phyloP scores from a whole-genome alignment of 495 filamentous ascomycete species.

The Ascodesmis nigricans region DNA sequence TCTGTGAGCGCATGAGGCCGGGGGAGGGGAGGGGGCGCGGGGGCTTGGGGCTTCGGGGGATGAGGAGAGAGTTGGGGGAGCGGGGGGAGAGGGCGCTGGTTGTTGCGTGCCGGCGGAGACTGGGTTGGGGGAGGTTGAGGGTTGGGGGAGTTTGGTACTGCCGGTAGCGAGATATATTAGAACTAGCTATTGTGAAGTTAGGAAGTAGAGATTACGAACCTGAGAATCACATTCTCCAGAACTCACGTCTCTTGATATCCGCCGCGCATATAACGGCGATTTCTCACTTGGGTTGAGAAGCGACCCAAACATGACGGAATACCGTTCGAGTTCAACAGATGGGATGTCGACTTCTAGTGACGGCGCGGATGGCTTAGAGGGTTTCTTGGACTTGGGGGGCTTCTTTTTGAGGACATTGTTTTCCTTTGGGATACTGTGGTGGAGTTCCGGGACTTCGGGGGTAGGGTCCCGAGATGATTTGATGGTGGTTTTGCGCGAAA shows the following conservation, averaged over 20 bases:
- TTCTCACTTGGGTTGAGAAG: slow-evolving; percentile 30
- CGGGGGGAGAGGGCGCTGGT: slow-evolving; percentile 6
- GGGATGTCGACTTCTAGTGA: slow-evolving; percentile 62
- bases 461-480: not conserved
- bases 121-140: not conserved
- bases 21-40: not conserved
- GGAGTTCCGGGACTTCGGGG: slow-evolving; percentile 3
- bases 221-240: no score
- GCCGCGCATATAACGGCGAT: slow-evolving; percentile 16
- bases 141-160: not conserved
- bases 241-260: slow-evolving; percentile 13
- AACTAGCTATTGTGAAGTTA: no score
- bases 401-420: slow-evolving; percentile 3
- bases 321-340: slow-evolving; percentile 57
- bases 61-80: not conserved
- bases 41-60: no score
- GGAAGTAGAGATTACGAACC: no score
- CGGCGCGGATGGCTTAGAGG: no score
- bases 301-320: slow-evolving; percentile 82
- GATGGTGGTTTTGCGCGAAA: slow-evolving; percentile 9
- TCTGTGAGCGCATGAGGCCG: slow-evolving; percentile 7
- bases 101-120: slow-evolving; percentile 8
- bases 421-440: slow-evolving; percentile 6
- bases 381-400: slow-evolving; percentile 5
- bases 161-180: not conserved